phyloP scores from a whole-genome alignment of 805 yeast species.

The Millerago galiae region DNA sequence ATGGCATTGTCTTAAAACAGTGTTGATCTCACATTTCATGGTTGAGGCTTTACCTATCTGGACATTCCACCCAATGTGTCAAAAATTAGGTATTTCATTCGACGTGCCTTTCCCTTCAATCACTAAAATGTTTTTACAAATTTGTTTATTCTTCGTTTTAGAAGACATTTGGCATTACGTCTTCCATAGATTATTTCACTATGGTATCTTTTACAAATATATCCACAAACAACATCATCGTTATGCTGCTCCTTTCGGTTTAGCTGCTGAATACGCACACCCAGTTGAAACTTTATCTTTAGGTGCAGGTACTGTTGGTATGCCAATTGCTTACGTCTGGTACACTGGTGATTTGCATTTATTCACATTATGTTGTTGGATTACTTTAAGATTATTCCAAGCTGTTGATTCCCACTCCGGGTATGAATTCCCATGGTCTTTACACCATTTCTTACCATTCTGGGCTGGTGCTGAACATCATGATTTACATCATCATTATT shows the following conservation, averaged over 20 bases:
- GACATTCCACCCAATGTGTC: slow-evolving; percentile 93
- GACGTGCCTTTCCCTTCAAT: slow-evolving; percentile 80
- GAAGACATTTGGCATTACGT: slow-evolving; percentile 98
- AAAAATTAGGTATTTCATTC: slow-evolving; percentile 67
- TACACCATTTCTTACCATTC: slow-evolving; percentile 86
- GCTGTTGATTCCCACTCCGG: slow-evolving; percentile 98
- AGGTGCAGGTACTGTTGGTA: slow-evolving; percentile 95
- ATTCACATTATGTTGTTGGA: slow-evolving; percentile 87
- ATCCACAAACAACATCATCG: slow-evolving; percentile 97
- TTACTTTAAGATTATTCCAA: slow-evolving; percentile 81
- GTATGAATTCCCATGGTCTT: slow-evolving; percentile 95
- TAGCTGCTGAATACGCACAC: slow-evolving; percentile 97
- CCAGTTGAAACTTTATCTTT: slow-evolving; percentile 80
- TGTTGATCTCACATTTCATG: slow-evolving; percentile 77
- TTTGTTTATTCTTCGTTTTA: slow-evolving; percentile 69
- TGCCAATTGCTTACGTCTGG: slow-evolving; percentile 80
- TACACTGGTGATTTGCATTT: slow-evolving; percentile 74
- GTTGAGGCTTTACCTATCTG: slow-evolving; percentile 96
- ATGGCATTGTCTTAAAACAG: slow-evolving; percentile 86
- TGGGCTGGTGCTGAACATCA: slow-evolving; percentile 99
- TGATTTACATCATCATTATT: slow-evolving; percentile 94
- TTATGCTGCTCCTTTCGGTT: slow-evolving; percentile 96
- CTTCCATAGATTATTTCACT: slow-evolving; percentile 87
- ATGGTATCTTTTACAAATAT: slow-evolving; percentile 81
- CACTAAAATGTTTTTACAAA: slow-evolving; percentile 55